Conservation (phyloP, 106 monocot genomes). For the Platanthera guangdongensis region DNA sequence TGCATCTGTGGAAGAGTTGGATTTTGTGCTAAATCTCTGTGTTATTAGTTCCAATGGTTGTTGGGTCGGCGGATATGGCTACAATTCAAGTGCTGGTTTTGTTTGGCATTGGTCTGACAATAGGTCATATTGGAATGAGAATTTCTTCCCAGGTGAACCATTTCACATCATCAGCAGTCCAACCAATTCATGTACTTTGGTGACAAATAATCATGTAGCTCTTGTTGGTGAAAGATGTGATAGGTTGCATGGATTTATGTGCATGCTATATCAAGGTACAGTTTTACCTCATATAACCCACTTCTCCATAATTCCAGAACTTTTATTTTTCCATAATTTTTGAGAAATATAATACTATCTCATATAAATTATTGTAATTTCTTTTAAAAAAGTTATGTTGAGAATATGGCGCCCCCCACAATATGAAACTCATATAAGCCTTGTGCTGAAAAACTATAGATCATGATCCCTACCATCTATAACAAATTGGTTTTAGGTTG, state of each 20-base stretch:
- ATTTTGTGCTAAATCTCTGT: constrained; percentile 51
- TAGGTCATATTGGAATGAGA: constrained; percentile 49
- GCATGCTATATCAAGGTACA: constrained; percentile 68
- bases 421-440: no score
- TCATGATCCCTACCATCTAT: no score
- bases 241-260: constrained; percentile 43
- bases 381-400: neutral
- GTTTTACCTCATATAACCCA: neutral
- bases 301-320: neutral
- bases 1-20: constrained; percentile 51
- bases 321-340: neutral
- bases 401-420: no score
- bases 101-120: constrained; percentile 75
- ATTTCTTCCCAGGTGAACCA: constrained; percentile 39
- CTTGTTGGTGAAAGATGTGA: constrained; percentile 69
- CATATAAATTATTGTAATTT: neutral
- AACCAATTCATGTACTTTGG: constrained; percentile 47
- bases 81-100: constrained; percentile 46
- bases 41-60: constrained; percentile 32
- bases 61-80: constrained; percentile 69
- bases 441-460: no score
- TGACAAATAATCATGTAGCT: constrained; percentile 25
- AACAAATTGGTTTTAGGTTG: no score
- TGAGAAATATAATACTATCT: neutral
- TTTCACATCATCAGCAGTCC: constrained; percentile 25